phyloP scores from a whole-genome alignment of 2,329 filamentous ascomycete genomes.

The Hypomyces perniciosus region DNA sequence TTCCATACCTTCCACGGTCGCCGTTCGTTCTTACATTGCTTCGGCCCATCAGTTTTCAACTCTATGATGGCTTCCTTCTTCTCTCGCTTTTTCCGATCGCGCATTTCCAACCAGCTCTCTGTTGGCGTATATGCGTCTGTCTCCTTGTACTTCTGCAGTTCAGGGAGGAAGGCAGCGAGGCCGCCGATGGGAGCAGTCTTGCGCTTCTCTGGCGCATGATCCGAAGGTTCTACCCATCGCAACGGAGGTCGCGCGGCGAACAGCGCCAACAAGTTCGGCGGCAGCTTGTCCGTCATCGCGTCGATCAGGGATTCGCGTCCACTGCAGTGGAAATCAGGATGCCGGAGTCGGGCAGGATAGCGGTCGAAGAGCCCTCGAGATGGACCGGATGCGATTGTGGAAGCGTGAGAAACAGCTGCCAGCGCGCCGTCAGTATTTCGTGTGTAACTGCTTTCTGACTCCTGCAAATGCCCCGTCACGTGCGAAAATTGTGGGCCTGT shows the following conservation, averaged over 20 bases:
- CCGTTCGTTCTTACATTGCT: conserved; percentile 49
- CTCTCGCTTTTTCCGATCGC: conserved; percentile 77
- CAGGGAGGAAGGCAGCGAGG: conserved; percentile 67
- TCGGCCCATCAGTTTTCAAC: conserved; percentile 56
- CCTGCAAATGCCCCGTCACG: no score
- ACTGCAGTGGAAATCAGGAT: not conserved
- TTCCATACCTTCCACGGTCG: not conserved
- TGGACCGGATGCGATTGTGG: not conserved
- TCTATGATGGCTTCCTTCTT: conserved; percentile 64
- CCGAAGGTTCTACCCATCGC: conserved; percentile 78
- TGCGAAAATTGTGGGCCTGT: not conserved
- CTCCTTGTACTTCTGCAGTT: conserved; percentile 70
- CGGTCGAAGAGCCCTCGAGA: conserved; percentile 2
- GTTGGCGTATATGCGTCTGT: conserved; percentile 72
- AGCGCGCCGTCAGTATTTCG: conserved; percentile 10
- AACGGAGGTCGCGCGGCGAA: conserved; percentile 92
- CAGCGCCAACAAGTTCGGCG: conserved; percentile 83
- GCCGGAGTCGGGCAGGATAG: not conserved
- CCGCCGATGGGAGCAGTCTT: conserved; percentile 68
- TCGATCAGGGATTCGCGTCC: not conserved
- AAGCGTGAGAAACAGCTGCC: not conserved
- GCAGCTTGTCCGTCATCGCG: conserved; percentile 91
- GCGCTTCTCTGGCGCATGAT: conserved; percentile 77
- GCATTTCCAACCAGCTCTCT: conserved; percentile 86
- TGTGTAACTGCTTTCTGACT: no score